phyloP scores from a whole-genome alignment of 441 rosid genomes.

The Populus hybrid region DNA sequence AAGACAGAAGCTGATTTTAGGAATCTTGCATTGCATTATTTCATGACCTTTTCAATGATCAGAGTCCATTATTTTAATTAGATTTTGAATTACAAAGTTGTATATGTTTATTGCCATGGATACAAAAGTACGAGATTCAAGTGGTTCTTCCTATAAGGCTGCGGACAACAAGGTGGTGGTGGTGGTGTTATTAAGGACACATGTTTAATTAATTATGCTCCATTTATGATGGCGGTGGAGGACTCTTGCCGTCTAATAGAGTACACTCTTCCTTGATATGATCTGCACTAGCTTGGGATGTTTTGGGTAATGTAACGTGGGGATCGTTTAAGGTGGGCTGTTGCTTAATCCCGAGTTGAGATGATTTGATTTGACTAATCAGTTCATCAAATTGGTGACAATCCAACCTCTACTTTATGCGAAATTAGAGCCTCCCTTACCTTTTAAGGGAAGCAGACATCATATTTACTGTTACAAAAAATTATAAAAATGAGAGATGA shows the following conservation, averaged over 20 bases:
- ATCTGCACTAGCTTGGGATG: not conserved
- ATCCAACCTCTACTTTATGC: not conserved
- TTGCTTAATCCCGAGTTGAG: not conserved
- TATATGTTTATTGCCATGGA: not conserved
- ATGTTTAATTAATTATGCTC: no score
- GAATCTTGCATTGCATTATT: not conserved
- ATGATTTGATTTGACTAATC: not conserved
- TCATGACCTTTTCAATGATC: conserved; percentile 17
- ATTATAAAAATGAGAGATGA: conserved; percentile 4
- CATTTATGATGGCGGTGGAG: no score
- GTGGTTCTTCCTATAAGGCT: no score
- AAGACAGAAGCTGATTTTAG: not conserved
- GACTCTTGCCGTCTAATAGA: no score
- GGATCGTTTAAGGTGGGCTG: not conserved
- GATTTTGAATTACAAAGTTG: not conserved
- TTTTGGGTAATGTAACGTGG: not conserved
- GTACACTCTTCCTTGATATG: no score
- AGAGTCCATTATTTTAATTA: not conserved
- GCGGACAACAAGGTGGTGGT: no score
- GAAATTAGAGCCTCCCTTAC: conserved; percentile 23
- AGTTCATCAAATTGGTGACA: not conserved
- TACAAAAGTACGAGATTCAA: not conserved
- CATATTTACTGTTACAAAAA: conserved; percentile 4
- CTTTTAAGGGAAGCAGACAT: conserved; percentile 36
- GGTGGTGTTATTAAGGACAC: no score